These are phyloP conservation scores for Parmelia sp. DNA, from an alignment of 495 filamentous ascomycete genomes.

Conservation along the genomic window DNA sequence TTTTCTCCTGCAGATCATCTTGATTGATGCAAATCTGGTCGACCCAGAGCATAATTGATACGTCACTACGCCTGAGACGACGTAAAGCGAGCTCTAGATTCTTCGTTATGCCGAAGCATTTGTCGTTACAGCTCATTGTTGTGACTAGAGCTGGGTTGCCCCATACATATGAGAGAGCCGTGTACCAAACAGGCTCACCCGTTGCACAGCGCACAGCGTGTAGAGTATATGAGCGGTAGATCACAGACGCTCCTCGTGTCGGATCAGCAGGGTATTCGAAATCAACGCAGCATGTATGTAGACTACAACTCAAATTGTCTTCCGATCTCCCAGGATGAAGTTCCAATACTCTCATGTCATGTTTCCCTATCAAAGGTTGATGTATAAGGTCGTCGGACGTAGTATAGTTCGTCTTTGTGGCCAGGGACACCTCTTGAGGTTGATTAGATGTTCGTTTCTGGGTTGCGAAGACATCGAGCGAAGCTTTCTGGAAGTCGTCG, in stretches of 20 bases:
- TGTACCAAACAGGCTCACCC: slow-evolving; percentile 11
- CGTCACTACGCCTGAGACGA: slow-evolving; percentile 2
- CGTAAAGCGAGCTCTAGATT: slow-evolving; percentile 15
- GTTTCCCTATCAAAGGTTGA: neutral
- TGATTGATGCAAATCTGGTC: slow-evolving; percentile 35
- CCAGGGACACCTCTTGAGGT: neutral
- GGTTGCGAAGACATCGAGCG: neutral
- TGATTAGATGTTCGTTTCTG: neutral
- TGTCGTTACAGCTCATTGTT: slow-evolving; percentile 13
- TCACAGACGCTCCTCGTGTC: no score
- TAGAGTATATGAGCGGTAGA: neutral
- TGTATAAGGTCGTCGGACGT: neutral
- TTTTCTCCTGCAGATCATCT: slow-evolving; percentile 30
- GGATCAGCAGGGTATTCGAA: slow-evolving; percentile 8
- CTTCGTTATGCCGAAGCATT: slow-evolving; percentile 1
- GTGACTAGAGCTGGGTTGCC: slow-evolving; percentile 8
- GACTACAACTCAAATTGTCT: slow-evolving; percentile 4
- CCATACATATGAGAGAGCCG: slow-evolving; percentile 18
- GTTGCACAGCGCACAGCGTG: slow-evolving; percentile 9
- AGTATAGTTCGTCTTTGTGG: neutral
- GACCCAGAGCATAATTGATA: slow-evolving; percentile 12
- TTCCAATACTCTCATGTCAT: slow-evolving; percentile 15
- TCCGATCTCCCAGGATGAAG: slow-evolving; percentile 9
- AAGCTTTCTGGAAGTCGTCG: neutral
- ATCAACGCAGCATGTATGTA: slow-evolving; percentile 13